Conservation (phyloP, 169 alveolate genomes). For the Plasmodium chabaudi region DNA sequence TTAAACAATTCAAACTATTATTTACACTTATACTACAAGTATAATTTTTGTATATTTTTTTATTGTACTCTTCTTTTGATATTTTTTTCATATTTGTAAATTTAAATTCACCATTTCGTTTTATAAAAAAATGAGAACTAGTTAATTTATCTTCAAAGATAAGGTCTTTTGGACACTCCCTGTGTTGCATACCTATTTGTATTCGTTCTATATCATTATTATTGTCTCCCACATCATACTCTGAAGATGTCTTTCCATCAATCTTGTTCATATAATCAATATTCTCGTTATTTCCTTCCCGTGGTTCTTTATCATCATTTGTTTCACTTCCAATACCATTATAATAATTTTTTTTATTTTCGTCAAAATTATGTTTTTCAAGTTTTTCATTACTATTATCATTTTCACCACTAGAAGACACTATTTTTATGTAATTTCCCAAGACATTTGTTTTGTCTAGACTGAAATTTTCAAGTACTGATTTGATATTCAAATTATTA, state of each 20-base stretch:
- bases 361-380: not conserved
- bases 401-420: not conserved
- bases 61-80: slow-evolving; percentile 27
- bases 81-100: slow-evolving; percentile 22
- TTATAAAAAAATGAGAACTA: slow-evolving; percentile 29
- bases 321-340: not conserved
- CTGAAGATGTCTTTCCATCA: not conserved
- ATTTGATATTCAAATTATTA: no score
- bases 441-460: not conserved
- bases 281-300: not conserved
- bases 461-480: no score
- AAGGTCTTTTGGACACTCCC: not conserved
- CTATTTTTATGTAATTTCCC: not conserved
- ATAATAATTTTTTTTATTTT: not conserved
- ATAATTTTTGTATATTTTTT: slow-evolving; percentile 62
- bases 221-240: not conserved
- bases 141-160: not conserved
- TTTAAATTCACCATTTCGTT: slow-evolving; percentile 17
- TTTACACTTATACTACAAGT: slow-evolving; percentile 68
- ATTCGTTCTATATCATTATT: not conserved
- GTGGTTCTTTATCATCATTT: not conserved
- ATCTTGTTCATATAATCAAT: not conserved
- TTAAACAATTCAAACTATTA: slow-evolving; percentile 61
- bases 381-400: not conserved
- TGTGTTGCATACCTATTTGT: not conserved